Base-by-base conservation (phyloP, 306 rosid species). In the Ormosia semicastrata region DNA sequence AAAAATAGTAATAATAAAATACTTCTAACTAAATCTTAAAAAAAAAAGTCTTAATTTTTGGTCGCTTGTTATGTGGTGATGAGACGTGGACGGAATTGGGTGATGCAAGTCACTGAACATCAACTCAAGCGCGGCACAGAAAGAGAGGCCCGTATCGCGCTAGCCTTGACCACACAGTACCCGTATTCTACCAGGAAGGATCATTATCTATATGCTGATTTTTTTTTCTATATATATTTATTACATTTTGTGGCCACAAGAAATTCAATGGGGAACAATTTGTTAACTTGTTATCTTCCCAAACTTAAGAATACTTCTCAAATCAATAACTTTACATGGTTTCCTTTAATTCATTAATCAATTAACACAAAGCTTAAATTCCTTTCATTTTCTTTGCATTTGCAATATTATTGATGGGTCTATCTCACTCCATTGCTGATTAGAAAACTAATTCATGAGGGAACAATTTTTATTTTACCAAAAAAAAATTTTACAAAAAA, bases 161-260 rank as follows among this genome's bases (percentile, higher is more conserved):
- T n/a, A 29, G 0, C 70, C 39, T 67, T 14, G 71, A 49, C 93
- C 91, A 82, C 91, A 75, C 87, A 78, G 72, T 41, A 69, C 71
- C 24, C 33, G 0, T 43, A 44, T 58, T 73, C 73, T 69, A 11
- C 43, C 3, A 9, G 1, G 2, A 3, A 9, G 1, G 2, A 30
- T 81, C 44, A 44, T 81, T 81, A 81, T 86, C 91, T 18, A 10
- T 63, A 4, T 2, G 8, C 36, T 29, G 32, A 43, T 56, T 32
- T 49, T 69, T 81, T 39, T 64, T 7, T 52, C 8, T 2, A 11
- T 9, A 9, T 34, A 14, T 41, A 24, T 40, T 40, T 40, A 8
- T 32, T 7, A 8, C 65, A 6, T 14, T 32, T 78, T 43, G 36
- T 81, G 85, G 77, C 86, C 77, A 74, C 72, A 36, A 85, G 13